phyloP scores from a whole-genome alignment of 176 grass and related monocot genomes.

The Oryza meridionalis region DNA sequence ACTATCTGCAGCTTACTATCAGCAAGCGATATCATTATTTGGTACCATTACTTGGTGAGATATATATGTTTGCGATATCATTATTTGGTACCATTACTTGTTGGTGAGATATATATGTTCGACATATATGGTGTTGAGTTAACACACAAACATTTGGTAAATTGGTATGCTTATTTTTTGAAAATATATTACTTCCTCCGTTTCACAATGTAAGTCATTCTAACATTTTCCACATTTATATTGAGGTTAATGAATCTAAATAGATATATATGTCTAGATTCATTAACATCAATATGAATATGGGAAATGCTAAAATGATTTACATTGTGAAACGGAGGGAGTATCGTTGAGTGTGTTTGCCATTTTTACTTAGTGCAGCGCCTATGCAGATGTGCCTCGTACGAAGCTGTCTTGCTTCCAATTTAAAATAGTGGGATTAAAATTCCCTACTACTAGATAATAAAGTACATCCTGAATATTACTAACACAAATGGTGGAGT shows the following conservation, averaged over 20 bases:
- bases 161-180: background rate
- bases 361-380: background rate
- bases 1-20: slow-evolving; percentile 14
- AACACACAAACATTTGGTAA: background rate
- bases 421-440: background rate
- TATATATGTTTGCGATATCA: slow-evolving; percentile 29
- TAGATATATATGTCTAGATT: too few relatives aligned
- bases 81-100: background rate
- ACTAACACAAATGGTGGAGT: background rate
- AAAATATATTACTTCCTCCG: slow-evolving; percentile 19
- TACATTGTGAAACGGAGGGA: too few relatives aligned
- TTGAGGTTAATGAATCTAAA: too few relatives aligned
- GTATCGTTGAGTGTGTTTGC: slow-evolving; percentile 20
- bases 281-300: too few relatives aligned
- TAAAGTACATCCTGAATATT: background rate
- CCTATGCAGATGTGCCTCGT: background rate
- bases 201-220: too few relatives aligned
- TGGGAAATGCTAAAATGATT: too few relatives aligned
- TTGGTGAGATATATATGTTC: slow-evolving; percentile 11
- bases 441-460: background rate
- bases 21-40: slow-evolving; percentile 31
- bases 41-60: background rate
- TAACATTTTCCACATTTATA: too few relatives aligned
- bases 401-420: background rate
- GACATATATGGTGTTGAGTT: slow-evolving; percentile 16